A percentile compares a stretch with the other conserved stretches of the same genome.
phyloP scores from a whole-genome alignment of 768 basidiomycete genomes.

The Lentinula guzmanii region DNA sequence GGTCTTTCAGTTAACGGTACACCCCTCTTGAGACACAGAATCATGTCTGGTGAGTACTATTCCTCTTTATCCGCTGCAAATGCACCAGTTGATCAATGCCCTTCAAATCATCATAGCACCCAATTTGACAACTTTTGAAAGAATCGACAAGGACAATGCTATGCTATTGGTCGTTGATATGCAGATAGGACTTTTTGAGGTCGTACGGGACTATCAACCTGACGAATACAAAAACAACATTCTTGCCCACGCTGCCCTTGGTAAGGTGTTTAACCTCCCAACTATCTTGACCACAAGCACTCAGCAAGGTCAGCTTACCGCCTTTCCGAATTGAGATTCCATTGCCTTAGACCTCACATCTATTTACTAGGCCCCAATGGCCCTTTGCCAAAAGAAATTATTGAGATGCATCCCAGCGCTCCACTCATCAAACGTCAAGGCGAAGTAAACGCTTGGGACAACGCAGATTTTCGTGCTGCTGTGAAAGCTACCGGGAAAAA shows the following conservation, averaged over 20 bases:
- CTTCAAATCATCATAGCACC: too few species aligned
- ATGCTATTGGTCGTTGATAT: constrained; percentile 43
- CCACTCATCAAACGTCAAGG: constrained; percentile 40
- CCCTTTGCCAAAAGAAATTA: constrained; percentile 37
- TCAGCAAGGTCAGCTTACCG: constrained; percentile 27
- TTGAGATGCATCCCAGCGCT: constrained; percentile 38
- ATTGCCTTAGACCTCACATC: neutral
- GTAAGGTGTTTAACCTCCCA: constrained; percentile 38
- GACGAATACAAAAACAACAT: constrained; percentile 37
- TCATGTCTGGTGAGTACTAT: too few species aligned
- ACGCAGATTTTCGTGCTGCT: constrained; percentile 37
- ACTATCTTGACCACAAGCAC: constrained; percentile 40
- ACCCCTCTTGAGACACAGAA: too few species aligned
- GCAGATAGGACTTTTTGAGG: constrained; percentile 41
- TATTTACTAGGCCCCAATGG: constrained; percentile 37
- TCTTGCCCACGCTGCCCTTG: constrained; percentile 40
- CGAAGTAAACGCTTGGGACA: constrained; percentile 50
- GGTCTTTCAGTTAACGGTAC: too few species aligned
- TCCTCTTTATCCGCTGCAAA: too few species aligned
- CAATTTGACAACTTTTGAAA: neutral
- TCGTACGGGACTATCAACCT: constrained; percentile 34
- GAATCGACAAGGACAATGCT: constrained; percentile 39
- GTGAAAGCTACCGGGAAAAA: constrained; percentile 43
- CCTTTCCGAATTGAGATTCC: neutral
- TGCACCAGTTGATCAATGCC: too few species aligned